phyloP scores from a whole-genome alignment of 2,329 filamentous ascomycete genomes.

The Tolypocladium tropicale region DNA sequence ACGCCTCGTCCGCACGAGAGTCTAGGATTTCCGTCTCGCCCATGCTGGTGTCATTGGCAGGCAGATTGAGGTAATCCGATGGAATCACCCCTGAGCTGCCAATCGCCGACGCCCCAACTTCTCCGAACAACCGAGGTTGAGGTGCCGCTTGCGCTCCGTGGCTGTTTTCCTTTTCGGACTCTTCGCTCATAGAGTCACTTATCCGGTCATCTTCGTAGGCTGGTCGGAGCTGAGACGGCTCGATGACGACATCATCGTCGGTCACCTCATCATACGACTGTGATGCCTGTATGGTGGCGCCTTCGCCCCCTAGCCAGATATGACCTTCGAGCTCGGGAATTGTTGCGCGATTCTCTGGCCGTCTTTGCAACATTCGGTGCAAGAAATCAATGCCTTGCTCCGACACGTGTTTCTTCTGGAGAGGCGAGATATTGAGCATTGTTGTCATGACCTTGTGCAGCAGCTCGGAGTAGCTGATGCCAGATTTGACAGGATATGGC shows the following conservation, averaged over 20 bases:
- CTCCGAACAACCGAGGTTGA: slow-evolving; percentile 40
- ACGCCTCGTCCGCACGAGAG: slow-evolving; percentile 29
- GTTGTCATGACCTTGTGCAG: slow-evolving; percentile 79
- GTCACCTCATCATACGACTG: slow-evolving; percentile 51
- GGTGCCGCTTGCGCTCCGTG: slow-evolving; percentile 47
- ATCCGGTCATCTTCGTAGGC: slow-evolving; percentile 26
- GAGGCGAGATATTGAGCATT: slow-evolving; percentile 53
- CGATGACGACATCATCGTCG: slow-evolving; percentile 48
- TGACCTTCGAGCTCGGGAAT: slow-evolving; percentile 61
- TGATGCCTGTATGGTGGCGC: slow-evolving; percentile 19
- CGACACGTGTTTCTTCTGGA: slow-evolving; percentile 51
- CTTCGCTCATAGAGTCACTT: slow-evolving; percentile 42
- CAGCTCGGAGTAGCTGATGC: slow-evolving; percentile 68
- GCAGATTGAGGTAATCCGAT: slow-evolving; percentile 37
- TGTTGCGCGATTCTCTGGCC: slow-evolving; percentile 67
- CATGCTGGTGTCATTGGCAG: slow-evolving; percentile 28
- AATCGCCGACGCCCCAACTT: slow-evolving; percentile 42
- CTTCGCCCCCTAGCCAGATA: slow-evolving; percentile 53
- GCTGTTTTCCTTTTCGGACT: slow-evolving; percentile 72
- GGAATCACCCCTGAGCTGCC: slow-evolving; percentile 42
- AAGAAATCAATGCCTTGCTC: slow-evolving; percentile 64
- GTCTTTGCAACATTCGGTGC: slow-evolving; percentile 66
- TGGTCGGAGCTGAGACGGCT: slow-evolving; percentile 46
- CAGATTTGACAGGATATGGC: slow-evolving; percentile 70
- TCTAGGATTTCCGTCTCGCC: slow-evolving; percentile 31